These are phyloP conservation scores for Sporobolomyces pararoseus DNA, from an alignment of 768 basidiomycete genomes.

Conservation along the genomic window DNA sequence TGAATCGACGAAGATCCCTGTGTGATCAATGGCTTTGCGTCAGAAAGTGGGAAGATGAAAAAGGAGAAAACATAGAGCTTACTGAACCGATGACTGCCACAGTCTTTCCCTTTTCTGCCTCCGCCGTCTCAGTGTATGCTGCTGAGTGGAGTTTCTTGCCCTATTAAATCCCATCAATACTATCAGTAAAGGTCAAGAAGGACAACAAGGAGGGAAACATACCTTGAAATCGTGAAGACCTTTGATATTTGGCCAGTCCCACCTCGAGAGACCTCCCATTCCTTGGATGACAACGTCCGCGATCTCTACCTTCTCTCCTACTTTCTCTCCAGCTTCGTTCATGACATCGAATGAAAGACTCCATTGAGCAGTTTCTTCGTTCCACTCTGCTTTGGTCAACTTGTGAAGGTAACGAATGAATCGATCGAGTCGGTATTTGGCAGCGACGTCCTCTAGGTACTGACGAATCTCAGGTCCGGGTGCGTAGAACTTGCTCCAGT, in stretches of 20 bases:
- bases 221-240: slow-evolving; percentile 58
- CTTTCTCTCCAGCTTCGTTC: slow-evolving; percentile 49
- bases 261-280: slow-evolving; percentile 56
- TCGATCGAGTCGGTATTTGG: slow-evolving; percentile 41
- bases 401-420: slow-evolving; percentile 38
- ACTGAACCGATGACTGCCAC: slow-evolving; percentile 47
- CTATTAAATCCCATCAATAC: slow-evolving; percentile 2
- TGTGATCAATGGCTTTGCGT: fast-evolving
- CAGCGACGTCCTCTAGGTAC: slow-evolving; percentile 53
- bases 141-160: slow-evolving; percentile 65
- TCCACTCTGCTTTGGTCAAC: slow-evolving; percentile 54
- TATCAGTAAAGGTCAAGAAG: too few relatives aligned
- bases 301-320: slow-evolving; percentile 53
- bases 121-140: slow-evolving; percentile 54
- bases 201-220: too few relatives aligned
- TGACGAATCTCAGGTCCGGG: slow-evolving; percentile 55
- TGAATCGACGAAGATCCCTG: slow-evolving; percentile 41
- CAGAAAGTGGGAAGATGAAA: too few relatives aligned
- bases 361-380: slow-evolving; percentile 60
- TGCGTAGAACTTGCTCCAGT: slow-evolving; percentile 39
- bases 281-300: slow-evolving; percentile 61
- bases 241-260: slow-evolving; percentile 66
- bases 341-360: slow-evolving; percentile 50
- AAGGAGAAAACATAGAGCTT: too few relatives aligned
- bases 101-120: slow-evolving; percentile 43